These are phyloP conservation scores for Rheum nobile DNA, from an alignment of 148 eudicot species.

Conservation along the genomic window DNA sequence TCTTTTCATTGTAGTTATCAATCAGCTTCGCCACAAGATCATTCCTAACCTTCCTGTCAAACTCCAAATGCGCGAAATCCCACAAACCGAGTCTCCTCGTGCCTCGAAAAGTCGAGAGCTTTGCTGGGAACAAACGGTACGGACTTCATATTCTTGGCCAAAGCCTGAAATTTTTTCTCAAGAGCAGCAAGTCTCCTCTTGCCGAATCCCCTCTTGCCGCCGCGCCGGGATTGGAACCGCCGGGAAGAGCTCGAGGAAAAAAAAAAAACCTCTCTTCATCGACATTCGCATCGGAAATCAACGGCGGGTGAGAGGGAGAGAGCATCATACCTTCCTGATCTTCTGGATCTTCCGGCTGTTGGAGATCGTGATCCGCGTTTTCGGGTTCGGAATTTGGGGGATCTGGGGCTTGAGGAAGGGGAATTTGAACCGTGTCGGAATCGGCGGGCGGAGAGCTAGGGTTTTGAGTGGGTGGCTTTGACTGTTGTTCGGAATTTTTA, in stretches of 20 bases:
- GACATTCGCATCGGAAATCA: background rate
- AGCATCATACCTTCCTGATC: background rate
- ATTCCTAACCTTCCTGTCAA: constrained; percentile 35
- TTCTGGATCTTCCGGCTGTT: background rate
- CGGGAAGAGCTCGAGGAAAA: constrained; percentile 10
- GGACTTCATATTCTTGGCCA: constrained; percentile 31
- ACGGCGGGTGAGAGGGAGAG: background rate
- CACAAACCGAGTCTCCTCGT: constrained; percentile 59
- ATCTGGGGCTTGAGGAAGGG: background rate
- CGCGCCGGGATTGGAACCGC: constrained; percentile 17
- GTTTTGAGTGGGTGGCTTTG: background rate
- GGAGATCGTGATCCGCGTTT: background rate
- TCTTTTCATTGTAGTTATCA: constrained; percentile 22
- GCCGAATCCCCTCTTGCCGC: constrained; percentile 17
- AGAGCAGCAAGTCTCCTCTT: constrained; percentile 17
- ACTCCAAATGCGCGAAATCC: constrained; percentile 60
- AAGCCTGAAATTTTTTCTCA: constrained; percentile 32
- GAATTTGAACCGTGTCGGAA: background rate
- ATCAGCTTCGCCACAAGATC: constrained; percentile 55
- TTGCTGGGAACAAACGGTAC: constrained; percentile 54
- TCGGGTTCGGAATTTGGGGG: background rate
- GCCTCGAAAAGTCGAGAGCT: constrained; percentile 26
- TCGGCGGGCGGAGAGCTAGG: background rate
- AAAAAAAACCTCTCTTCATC: background rate
- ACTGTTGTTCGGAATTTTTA: background rate